A percentile compares a stretch with the other conserved stretches of the same genome.
Evolutionary conservation across 2,329 filamentous ascomycete genomes (phyloP).

Genomic region (Aulographum hederae): DNA sequence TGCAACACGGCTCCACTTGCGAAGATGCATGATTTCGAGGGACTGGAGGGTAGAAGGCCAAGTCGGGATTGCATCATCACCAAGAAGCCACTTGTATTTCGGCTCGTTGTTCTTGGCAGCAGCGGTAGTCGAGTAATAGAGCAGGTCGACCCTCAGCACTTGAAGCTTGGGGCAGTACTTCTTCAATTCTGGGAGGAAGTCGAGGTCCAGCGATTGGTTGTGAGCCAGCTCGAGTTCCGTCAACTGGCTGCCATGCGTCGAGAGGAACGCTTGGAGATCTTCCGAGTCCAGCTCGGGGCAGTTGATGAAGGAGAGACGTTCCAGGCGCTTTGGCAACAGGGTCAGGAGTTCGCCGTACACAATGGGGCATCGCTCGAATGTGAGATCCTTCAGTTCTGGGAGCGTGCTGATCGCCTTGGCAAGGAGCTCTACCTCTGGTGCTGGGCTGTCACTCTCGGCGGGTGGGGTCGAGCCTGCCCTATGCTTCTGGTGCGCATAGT

Average conservation of each 20-base stretch:
- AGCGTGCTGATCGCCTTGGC: conserved; percentile 37
- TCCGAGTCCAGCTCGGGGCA: conserved; percentile 58
- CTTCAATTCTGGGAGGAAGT: conserved; percentile 51
- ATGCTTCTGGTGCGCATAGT: conserved; percentile 6
- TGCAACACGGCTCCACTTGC: conserved; percentile 50
- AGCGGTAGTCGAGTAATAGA: conserved; percentile 54
- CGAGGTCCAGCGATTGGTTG: conserved; percentile 60
- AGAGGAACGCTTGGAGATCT: conserved; percentile 46
- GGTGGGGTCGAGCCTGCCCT: conserved; percentile 15
- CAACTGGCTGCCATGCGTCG: conserved; percentile 48
- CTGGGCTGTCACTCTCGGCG: conserved; percentile 21
- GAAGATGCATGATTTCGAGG: conserved; percentile 59
- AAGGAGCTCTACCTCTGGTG: conserved; percentile 24
- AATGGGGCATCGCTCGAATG: conserved; percentile 58
- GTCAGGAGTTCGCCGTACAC: conserved; percentile 51
- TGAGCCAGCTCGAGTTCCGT: conserved; percentile 53
- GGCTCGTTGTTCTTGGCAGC: conserved; percentile 56
- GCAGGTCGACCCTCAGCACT: conserved; percentile 57
- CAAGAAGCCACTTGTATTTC: conserved; percentile 50
- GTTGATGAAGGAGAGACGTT: conserved; percentile 55
- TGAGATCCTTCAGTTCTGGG: conserved; percentile 44
- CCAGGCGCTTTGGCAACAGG: conserved; percentile 46
- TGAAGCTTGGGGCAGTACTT: conserved; percentile 51
- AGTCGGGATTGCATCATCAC: conserved; percentile 43
- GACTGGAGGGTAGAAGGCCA: conserved; percentile 60